Base-by-base conservation (phyloP, 163 green algal genomes). In the Scenedesmus sp. region DNA sequence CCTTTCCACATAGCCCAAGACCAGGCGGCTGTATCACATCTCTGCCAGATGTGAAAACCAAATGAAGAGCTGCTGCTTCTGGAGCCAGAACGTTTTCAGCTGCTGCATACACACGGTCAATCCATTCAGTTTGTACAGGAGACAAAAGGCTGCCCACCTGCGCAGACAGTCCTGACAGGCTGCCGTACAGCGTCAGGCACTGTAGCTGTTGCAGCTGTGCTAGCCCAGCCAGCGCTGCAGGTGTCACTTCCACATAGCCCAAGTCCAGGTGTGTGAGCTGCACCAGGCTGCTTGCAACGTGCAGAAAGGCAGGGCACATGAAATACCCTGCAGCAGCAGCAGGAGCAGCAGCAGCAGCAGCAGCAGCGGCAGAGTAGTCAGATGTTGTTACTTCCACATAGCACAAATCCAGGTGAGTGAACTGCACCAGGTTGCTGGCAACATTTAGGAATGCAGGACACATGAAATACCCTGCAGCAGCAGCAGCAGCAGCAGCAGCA, bases 191-290 rank as follows among this genome's bases (percentile, higher is more conserved):
- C 18, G 66, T 90, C 9, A 84, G n/a, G 26, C 66, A 54, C 23
- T 90, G 16, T 52, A 85, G 54, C 54, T 84, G 59, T 18, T 23
- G 12, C 87, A 91, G 70, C 26, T 26, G 12, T 20, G 87, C 54
- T 9, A 91, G 52, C 1, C 8, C 20, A 3, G 23, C 55, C 8
- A 91, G 73, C 5, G 4, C 70, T 23, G 54, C 55, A 1, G 87
- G 10, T 15, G 56, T 10, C 54, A 91, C 55, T 20, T 74, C 55
- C 23, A 91, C n/a, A 60, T 91, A 91, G 0, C 70, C 87, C 0
- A 91, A 56, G 56, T 91, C 87, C 10, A 91, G 73, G 79, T 84
- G 54, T 34, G 73, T 91, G 73, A 91, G 56, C 56, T 60, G 70
- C 18, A 54, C 23, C 73, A 91, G 46, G 55, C 18, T 9, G 12